Percentiles rank a stretch among this genome's conserved stretches.
These are phyloP conservation scores for Austropuccinia psidii DNA, from an alignment of 1,284 basidiomycete genomes.

Conservation along the genomic window DNA sequence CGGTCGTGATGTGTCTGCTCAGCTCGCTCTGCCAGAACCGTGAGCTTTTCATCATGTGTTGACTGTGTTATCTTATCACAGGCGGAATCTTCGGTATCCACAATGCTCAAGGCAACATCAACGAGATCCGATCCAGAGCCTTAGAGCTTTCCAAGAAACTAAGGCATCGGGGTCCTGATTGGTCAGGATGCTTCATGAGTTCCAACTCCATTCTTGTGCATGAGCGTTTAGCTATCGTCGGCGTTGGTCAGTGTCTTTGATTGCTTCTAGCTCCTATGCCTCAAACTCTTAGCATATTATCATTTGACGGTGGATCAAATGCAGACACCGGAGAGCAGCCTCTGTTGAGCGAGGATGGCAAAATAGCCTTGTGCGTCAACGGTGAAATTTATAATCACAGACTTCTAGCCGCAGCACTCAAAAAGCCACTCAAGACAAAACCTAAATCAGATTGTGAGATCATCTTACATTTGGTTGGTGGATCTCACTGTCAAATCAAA, in stretches of 20 bases:
- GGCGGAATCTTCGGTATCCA: conserved; percentile 43
- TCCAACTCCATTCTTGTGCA: conserved; percentile 73
- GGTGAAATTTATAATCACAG: conserved; percentile 99
- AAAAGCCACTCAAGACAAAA: conserved; percentile 86
- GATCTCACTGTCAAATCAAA: neutral
- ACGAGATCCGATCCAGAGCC: conserved; percentile 61
- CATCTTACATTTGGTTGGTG: conserved; percentile 79
- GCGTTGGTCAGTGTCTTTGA: conserved; percentile 66
- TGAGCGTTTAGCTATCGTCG: conserved; percentile 78
- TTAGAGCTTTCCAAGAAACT: conserved; percentile 75
- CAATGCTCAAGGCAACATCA: conserved; percentile 66
- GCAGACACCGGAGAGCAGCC: conserved; percentile 95
- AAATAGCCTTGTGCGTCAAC: conserved; percentile 83
- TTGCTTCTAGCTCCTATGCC: neutral
- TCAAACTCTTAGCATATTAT: neutral
- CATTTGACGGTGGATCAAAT: neutral
- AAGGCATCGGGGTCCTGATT: conserved; percentile 89
- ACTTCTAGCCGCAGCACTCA: conserved; percentile 65
- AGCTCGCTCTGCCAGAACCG: too few species aligned
- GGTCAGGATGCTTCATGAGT: conserved; percentile 86
- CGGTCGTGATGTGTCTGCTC: too few species aligned
- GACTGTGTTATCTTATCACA: neutral
- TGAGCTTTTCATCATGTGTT: too few species aligned
- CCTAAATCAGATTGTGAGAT: conserved; percentile 83
- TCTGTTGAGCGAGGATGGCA: conserved; percentile 76